Conservation (phyloP, 2,329 filamentous ascomycete species). For the Trichoderma guizhouense region DNA sequence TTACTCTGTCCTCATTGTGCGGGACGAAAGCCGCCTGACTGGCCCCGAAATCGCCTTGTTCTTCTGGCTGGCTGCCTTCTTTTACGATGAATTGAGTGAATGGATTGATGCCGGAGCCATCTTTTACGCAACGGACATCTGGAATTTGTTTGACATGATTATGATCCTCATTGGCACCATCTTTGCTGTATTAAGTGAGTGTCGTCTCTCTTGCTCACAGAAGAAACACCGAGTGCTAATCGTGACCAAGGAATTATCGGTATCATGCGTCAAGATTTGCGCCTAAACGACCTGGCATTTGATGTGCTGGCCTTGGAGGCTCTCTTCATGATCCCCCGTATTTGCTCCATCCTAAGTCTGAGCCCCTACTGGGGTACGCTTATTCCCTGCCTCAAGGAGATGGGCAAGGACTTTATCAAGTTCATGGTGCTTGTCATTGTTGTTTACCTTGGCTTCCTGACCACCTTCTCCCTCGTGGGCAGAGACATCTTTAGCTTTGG, state of each 20-base stretch:
- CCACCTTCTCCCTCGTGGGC: conserved; percentile 78
- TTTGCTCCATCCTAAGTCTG: conserved; percentile 81
- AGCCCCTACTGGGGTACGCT: conserved; percentile 88
- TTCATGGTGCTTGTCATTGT: conserved; percentile 78
- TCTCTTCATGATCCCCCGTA: conserved; percentile 82
- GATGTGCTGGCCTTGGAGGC: conserved; percentile 88
- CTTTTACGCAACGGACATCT: conserved; percentile 81
- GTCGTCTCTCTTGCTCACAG: neutral
- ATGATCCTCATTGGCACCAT: conserved; percentile 70
- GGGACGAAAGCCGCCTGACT: conserved; percentile 64
- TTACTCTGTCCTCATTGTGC: conserved; percentile 78
- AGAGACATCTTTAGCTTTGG: conserved; percentile 62
- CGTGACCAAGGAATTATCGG: conserved; percentile 31
- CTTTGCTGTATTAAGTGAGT: conserved; percentile 70
- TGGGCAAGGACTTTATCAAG: conserved; percentile 89
- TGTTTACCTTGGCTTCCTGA: conserved; percentile 83
- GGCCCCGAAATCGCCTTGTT: conserved; percentile 70
- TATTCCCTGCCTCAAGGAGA: conserved; percentile 87
- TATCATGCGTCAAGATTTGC: conserved; percentile 49
- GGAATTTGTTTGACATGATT: conserved; percentile 70
- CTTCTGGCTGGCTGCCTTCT: conserved; percentile 82
- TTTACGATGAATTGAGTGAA: conserved; percentile 82
- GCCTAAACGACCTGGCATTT: conserved; percentile 75
- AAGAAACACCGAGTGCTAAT: neutral
- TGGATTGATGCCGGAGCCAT: conserved; percentile 82